Evolutionary conservation across 768 basidiomycete genomes (phyloP), one percentile per base, ranked within the genome.

Genomic region (Naematelia aurantialba): DNA sequence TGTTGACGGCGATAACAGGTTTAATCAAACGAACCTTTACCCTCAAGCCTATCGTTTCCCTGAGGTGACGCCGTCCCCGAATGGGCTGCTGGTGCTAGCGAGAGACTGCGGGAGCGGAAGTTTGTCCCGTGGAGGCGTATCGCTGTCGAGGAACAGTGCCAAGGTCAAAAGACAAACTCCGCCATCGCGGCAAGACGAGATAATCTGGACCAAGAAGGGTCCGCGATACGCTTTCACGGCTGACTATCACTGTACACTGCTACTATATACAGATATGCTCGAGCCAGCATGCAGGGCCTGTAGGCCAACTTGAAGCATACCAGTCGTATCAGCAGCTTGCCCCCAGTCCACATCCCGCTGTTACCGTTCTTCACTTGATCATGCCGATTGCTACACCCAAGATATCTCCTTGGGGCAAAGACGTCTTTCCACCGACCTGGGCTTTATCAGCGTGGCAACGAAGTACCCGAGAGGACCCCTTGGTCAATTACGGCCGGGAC

Each of bases 371-470:
- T 39, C 34, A 39, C 34, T 8, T 39, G 8, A 39, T 39, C 34
- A 39, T 39, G 34, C 34, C 34, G 17, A 39, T 39, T 39, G 34
- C 34, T 39, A 39, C 34, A 39, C 34, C 34, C 17, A 39, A 39
- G 17, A 17, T 29, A 10, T 48, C 45, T 19, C 55, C 55, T 25
- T 56, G 29, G 22, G 55, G 55, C 14, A 14, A 22, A 25, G 55
- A 42, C 12, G 30, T 48, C 17, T 25, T 56, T 5, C 55, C 55
- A n/a, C 45, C 44, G 10, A 27, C 21, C 10, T 56, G 55, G 14
- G 55, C 55, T 19, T 44, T 69, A n/a, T 69, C 68, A 19, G 59
- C 51, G 45, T 70, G 69, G 69, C 69, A 70, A 34, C 29, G 51
- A 4, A 52, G 61, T 4, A 61, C 59, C 11, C 34, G 66, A 45